Percentiles rank a stretch among this genome's conserved stretches.
Evolutionary conservation across 192 early-diverging fungal species (phyloP).

Genomic region (Entophlyctis luteolus): DNA sequence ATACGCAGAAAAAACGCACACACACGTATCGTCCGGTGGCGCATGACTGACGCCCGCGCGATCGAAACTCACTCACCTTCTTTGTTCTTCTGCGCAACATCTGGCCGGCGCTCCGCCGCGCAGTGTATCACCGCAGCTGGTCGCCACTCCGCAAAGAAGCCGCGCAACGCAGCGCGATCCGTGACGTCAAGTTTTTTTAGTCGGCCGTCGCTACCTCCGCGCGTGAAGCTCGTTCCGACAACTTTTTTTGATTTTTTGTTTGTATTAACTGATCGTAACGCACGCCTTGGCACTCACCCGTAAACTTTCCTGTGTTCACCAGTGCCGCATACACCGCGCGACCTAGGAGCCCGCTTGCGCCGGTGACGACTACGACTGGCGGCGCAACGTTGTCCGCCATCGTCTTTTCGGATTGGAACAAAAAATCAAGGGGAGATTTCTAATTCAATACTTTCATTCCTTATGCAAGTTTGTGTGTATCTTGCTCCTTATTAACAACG

Average conservation of each 20-base stretch:
- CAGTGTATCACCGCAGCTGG: constrained; percentile 76
- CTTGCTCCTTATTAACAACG: too few relatives aligned
- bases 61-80: constrained; percentile 39
- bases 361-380: constrained; percentile 67
- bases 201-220: constrained; percentile 53
- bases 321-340: constrained; percentile 63
- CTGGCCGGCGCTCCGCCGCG: constrained; percentile 81
- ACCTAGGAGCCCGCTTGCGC: constrained; percentile 79
- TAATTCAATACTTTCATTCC: too few relatives aligned
- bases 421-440: too few relatives aligned
- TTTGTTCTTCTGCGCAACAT: constrained; percentile 68
- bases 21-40: too few relatives aligned
- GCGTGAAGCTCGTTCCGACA: constrained; percentile 67
- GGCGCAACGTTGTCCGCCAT: not conserved
- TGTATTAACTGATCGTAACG: not conserved
- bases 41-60: too few relatives aligned
- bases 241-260: constrained; percentile 35
- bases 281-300: constrained; percentile 31
- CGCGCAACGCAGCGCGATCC: constrained; percentile 44
- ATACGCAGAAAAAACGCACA: too few relatives aligned
- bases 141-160: constrained; percentile 50
- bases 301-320: constrained; percentile 42
- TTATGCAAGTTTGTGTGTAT: too few relatives aligned
- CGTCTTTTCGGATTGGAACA: too few relatives aligned
- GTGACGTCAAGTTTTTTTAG: constrained; percentile 64